Evolutionary conservation across 2,329 filamentous ascomycete genomes (phyloP).

Genomic region (Ophiocordyceps camponoti-floridani): DNA sequence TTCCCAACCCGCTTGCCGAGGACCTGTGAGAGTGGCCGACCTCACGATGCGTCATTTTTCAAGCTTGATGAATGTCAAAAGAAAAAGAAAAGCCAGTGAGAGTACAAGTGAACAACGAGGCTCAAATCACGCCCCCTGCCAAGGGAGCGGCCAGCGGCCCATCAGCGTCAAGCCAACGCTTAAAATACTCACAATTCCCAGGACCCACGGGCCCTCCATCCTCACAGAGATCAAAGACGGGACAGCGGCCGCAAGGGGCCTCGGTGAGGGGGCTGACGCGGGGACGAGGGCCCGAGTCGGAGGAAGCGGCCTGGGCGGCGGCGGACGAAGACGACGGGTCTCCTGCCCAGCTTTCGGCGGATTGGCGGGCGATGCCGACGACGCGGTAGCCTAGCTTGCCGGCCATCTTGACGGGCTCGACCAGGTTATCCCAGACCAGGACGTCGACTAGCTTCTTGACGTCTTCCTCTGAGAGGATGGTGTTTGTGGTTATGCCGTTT

Average conservation of each 20-base stretch:
- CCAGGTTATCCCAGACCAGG: conserved; percentile 69
- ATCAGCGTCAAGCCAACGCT: conserved; percentile 50
- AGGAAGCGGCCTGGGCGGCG: conserved; percentile 73
- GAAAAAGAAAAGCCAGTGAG: too few species aligned
- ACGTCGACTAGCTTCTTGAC: conserved; percentile 77
- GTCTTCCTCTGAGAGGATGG: conserved; percentile 52
- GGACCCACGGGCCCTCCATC: conserved; percentile 83
- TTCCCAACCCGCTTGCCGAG: too few species aligned
- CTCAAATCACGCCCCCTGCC: neutral
- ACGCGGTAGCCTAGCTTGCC: conserved; percentile 34
- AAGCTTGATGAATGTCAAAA: neutral
- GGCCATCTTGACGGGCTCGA: conserved; percentile 45
- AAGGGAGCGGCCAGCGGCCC: neutral
- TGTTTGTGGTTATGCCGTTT: conserved; percentile 53
- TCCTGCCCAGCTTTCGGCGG: conserved; percentile 20
- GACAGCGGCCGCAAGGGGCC: conserved; percentile 78
- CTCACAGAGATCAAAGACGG: conserved; percentile 82
- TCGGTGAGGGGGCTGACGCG: conserved; percentile 63
- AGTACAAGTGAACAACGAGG: too few species aligned
- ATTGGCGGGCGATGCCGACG: conserved; percentile 28
- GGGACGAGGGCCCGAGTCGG: conserved; percentile 26
- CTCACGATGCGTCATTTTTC: neutral
- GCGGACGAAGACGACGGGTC: conserved; percentile 22
- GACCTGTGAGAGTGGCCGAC: neutral
- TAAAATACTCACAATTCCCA: conserved; percentile 80